phyloP scores from a whole-genome alignment of 1,284 basidiomycete species.

The Fomes fomentarius region DNA sequence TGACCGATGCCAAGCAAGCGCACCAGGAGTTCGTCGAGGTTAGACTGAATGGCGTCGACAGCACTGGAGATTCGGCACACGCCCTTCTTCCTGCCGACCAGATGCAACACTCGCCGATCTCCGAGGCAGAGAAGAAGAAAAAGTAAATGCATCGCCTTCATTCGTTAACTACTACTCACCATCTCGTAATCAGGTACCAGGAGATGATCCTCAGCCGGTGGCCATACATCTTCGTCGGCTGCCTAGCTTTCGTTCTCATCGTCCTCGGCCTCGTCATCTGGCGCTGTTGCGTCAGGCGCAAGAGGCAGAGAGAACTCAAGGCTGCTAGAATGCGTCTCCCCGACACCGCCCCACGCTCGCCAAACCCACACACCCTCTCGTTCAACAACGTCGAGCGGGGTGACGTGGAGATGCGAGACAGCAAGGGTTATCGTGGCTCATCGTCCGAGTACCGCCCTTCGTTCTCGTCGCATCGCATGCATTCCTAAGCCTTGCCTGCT shows the following conservation, averaged over 20 bases:
- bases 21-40: slow-evolving; percentile 54
- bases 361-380: slow-evolving; percentile 12
- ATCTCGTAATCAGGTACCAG: slow-evolving; percentile 37
- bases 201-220: slow-evolving; percentile 71
- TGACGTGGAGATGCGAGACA: slow-evolving; percentile 19
- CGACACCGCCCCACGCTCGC: slow-evolving; percentile 16
- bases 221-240: slow-evolving; percentile 76
- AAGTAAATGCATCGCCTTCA: slow-evolving; percentile 38
- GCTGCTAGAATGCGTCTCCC: slow-evolving; percentile 8
- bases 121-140: slow-evolving; percentile 69
- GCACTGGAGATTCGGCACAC: slow-evolving; percentile 35
- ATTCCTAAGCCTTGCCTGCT: slow-evolving; percentile 2
- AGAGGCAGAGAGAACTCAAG: slow-evolving; percentile 20
- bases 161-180: not conserved
- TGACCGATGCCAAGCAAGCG: slow-evolving; percentile 42
- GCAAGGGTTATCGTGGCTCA: slow-evolving; percentile 9
- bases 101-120: slow-evolving; percentile 66
- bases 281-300: slow-evolving; percentile 61
- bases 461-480: slow-evolving; percentile 18
- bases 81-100: slow-evolving; percentile 55
- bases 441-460: slow-evolving; percentile 19
- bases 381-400: slow-evolving; percentile 18
- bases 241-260: slow-evolving; percentile 54
- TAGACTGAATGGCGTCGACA: slow-evolving; percentile 54
- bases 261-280: slow-evolving; percentile 37